Conservation (phyloP, 1,284 basidiomycete species). For the Agaricales sp. region DNA sequence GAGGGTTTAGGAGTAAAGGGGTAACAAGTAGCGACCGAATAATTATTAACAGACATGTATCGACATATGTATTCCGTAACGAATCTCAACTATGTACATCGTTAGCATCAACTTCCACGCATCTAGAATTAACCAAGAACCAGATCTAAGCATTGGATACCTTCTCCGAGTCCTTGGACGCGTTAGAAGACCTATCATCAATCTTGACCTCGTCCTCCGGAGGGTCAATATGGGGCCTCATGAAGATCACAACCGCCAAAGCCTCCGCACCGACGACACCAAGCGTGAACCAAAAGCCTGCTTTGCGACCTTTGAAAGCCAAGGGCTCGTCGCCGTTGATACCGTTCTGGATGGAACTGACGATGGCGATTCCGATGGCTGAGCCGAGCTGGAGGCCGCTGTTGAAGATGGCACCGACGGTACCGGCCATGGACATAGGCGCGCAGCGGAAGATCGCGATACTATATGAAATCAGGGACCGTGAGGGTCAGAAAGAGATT, state of each 20-base stretch:
- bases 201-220: not conserved
- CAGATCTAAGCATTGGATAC: too few species aligned
- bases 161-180: not conserved
- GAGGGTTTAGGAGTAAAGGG: too few species aligned
- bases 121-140: too few species aligned
- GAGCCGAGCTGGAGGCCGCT: slow-evolving; percentile 41
- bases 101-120: too few species aligned
- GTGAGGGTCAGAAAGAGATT: too few species aligned
- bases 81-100: too few species aligned
- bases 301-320: not conserved
- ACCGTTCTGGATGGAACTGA: not conserved
- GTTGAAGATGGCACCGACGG: slow-evolving; percentile 46
- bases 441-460: slow-evolving; percentile 42
- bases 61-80: too few species aligned
- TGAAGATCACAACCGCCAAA: not conserved
- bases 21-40: too few species aligned
- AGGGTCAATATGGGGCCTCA: not conserved
- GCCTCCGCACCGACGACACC: not conserved
- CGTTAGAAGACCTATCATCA: not conserved
- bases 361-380: slow-evolving; percentile 34
- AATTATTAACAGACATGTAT: too few species aligned
- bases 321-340: not conserved
- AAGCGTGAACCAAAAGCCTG: not conserved
- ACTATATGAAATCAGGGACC: too few species aligned
- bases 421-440: slow-evolving; percentile 37